phyloP scores from a whole-genome alignment of 306 rosid species.

The Medicago arabica region DNA sequence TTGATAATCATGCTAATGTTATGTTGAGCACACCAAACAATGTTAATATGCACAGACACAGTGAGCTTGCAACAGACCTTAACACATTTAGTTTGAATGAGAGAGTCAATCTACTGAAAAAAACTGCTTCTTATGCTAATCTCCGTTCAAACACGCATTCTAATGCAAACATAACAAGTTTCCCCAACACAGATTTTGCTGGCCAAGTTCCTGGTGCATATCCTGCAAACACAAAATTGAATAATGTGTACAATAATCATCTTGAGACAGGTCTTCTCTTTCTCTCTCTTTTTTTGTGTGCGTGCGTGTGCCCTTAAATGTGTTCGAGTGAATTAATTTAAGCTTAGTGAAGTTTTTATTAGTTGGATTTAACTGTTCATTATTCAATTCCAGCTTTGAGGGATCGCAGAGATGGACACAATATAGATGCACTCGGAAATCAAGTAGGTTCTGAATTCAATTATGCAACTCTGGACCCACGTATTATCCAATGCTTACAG shows the following conservation, averaged over 20 bases:
- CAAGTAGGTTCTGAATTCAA: slow-evolving; percentile 56
- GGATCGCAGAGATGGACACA: slow-evolving; percentile 52
- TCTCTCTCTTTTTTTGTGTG: slow-evolving; percentile 17
- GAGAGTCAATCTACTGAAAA: slow-evolving; percentile 63
- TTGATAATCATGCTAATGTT: slow-evolving; percentile 59
- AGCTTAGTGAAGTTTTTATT: slow-evolving; percentile 9
- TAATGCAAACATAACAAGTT: slow-evolving; percentile 55
- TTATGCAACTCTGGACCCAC: slow-evolving; percentile 61
- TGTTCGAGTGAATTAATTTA: slow-evolving; percentile 35
- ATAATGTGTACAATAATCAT: slow-evolving; percentile 50
- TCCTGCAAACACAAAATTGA: slow-evolving; percentile 58
- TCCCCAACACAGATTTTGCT: slow-evolving; percentile 54
- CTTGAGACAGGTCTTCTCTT: slow-evolving; percentile 60
- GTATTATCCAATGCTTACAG: slow-evolving; percentile 57
- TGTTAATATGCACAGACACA: slow-evolving; percentile 57
- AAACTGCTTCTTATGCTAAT: slow-evolving; percentile 76
- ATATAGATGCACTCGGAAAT: slow-evolving; percentile 51
- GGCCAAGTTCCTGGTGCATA: slow-evolving; percentile 55
- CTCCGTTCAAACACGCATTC: slow-evolving; percentile 67
- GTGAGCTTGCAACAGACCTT: slow-evolving; percentile 57
- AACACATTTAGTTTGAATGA: slow-evolving; percentile 53
- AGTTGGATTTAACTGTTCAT: slow-evolving; percentile 32
- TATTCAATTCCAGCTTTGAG: slow-evolving; percentile 52
- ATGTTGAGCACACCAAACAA: slow-evolving; percentile 50
- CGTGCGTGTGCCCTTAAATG: not conserved